Conservation (phyloP, 2,329 filamentous ascomycete species). For the Colletotrichum tamarilloi region DNA sequence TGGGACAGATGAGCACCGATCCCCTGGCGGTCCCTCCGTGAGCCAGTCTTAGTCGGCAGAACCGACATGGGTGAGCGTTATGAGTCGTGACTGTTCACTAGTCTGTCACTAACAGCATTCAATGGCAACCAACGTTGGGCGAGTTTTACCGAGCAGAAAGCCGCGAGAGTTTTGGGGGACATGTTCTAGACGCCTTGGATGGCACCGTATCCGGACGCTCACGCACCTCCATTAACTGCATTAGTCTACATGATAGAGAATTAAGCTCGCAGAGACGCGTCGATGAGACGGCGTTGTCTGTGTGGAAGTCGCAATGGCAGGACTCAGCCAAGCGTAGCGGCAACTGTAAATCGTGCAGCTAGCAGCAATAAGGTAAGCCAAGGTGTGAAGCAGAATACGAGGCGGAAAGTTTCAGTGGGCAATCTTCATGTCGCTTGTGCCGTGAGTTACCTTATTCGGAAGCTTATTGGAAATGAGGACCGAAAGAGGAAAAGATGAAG, state of each 20-base stretch:
- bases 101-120: neutral
- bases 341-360: neutral
- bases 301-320: neutral
- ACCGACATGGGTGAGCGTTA: neutral
- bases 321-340: neutral
- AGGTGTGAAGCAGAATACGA: neutral
- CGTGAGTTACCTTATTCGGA: neutral
- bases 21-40: neutral
- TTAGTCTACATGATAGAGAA: neutral
- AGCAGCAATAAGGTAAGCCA: neutral
- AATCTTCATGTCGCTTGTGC: neutral
- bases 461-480: neutral
- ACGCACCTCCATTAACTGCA: neutral
- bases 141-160: neutral
- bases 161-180: neutral
- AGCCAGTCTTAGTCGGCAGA: neutral
- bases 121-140: neutral
- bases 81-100: neutral
- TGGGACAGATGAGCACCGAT: constrained; percentile 8
- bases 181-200: neutral
- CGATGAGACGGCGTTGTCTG: neutral
- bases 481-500: neutral
- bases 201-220: neutral
- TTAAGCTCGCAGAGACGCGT: neutral
- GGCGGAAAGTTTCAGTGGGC: neutral